Percentiles rank a stretch among this genome's conserved stretches.
phyloP scores from a whole-genome alignment of 352 stramenopile species.

The Pythium coloratum region DNA sequence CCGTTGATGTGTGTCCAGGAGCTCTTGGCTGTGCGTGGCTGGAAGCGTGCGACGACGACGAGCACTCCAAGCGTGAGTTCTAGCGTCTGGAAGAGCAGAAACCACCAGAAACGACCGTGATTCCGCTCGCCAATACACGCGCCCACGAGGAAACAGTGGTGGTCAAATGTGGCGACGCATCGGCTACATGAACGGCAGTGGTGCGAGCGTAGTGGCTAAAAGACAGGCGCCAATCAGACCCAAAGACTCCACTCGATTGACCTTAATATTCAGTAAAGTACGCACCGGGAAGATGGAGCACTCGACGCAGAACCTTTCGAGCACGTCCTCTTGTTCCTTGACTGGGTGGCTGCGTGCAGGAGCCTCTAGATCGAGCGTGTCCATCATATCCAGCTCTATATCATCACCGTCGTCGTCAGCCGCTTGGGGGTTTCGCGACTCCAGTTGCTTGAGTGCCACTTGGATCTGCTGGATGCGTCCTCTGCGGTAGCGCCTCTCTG shows the following conservation, averaged over 20 bases:
- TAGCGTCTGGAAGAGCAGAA: slow-evolving; percentile 42
- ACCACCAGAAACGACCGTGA: slow-evolving; percentile 87
- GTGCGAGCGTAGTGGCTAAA: slow-evolving; percentile 74
- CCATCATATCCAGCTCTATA: slow-evolving; percentile 13
- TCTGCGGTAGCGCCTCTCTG: slow-evolving; percentile 25
- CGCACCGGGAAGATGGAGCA: slow-evolving; percentile 32
- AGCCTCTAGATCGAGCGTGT: slow-evolving; percentile 9
- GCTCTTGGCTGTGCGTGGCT: slow-evolving; percentile 15
- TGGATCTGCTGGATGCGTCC: slow-evolving; percentile 36
- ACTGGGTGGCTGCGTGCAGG: neutral
- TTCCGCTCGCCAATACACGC: slow-evolving; percentile 91
- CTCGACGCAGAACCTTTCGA: slow-evolving; percentile 32
- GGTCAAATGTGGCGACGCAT: slow-evolving; percentile 91
- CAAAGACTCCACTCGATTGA: too few species aligned
- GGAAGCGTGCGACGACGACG: slow-evolving; percentile 27
- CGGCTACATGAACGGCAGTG: slow-evolving; percentile 78
- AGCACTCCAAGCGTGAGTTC: slow-evolving; percentile 30
- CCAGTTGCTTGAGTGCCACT: slow-evolving; percentile 17
- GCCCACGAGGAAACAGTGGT: slow-evolving; percentile 88
- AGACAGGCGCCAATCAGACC: too few species aligned
- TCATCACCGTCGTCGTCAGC: neutral
- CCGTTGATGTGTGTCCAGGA: slow-evolving; percentile 33
- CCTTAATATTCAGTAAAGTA: neutral
- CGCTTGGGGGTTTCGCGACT: neutral
- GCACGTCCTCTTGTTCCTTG: neutral